These are phyloP conservation scores for Linnemannia exigua DNA, from an alignment of 192 early-diverging fungal genomes.

Conservation along the genomic window DNA sequence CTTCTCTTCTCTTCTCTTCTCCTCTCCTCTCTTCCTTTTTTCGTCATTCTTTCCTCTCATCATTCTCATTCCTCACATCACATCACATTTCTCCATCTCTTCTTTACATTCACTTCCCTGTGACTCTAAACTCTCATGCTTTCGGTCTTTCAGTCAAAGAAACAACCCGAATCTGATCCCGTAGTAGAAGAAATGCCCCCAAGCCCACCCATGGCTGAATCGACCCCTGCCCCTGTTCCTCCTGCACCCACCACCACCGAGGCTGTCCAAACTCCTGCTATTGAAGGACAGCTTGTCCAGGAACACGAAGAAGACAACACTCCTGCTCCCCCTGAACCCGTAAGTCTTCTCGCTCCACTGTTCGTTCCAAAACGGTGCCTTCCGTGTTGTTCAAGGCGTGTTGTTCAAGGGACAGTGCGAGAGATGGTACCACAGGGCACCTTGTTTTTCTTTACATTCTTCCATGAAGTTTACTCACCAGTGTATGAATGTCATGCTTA, in stretches of 20 bases:
- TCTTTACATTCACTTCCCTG: background rate
- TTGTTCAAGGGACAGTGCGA: background rate
- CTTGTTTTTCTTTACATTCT: background rate
- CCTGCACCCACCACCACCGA: background rate
- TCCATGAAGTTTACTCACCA: background rate
- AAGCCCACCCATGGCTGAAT: background rate
- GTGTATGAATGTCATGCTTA: too few species aligned
- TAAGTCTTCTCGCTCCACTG: constrained; percentile 1
- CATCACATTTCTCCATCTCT: background rate
- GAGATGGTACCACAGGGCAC: background rate
- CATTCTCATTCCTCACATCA: constrained; percentile 10
- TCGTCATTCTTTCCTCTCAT: constrained; percentile 6
- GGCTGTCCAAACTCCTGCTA: background rate
- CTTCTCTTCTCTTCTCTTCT: constrained; percentile 4
- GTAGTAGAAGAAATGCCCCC: background rate
- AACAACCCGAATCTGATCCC: constrained; percentile 9
- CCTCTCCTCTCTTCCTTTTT: constrained; percentile 3
- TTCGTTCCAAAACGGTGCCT: too few species aligned
- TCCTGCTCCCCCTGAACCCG: constrained; percentile 27
- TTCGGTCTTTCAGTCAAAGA: constrained; percentile 27
- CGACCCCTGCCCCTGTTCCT: background rate
- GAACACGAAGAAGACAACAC: constrained; percentile 12
- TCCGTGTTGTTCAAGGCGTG: too few species aligned
- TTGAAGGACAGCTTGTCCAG: constrained; percentile 3
- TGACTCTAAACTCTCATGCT: constrained; percentile 22